Conservation (phyloP, 1,284 basidiomycete genomes). For the Apiotrichum veenhuisii region DNA sequence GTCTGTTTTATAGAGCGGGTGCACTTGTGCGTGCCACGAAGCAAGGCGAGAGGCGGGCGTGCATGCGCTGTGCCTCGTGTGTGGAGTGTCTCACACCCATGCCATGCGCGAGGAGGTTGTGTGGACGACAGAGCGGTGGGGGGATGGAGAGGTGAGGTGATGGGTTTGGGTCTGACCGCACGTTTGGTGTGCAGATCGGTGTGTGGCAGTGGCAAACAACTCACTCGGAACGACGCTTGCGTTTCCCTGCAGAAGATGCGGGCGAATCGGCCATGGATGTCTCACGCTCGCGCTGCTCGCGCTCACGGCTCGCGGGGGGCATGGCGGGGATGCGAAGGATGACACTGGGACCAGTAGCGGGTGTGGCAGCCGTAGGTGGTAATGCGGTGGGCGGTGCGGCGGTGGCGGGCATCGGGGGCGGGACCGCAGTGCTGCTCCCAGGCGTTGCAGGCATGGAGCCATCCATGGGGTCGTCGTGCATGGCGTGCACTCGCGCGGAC, state of each 20-base stretch:
- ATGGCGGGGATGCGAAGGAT: constrained; percentile 13
- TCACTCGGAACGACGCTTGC: constrained; percentile 21
- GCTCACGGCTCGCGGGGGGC: neutral
- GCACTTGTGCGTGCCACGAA: neutral
- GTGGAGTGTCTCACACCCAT: no score
- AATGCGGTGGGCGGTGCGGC: neutral
- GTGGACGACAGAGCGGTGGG: neutral
- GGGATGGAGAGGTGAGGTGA: neutral
- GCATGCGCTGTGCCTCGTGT: neutral
- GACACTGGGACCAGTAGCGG: neutral
- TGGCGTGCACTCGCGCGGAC: neutral
- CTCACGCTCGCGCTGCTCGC: constrained; percentile 6
- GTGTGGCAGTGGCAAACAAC: constrained; percentile 11
- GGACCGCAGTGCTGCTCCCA: neutral
- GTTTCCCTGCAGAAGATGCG: constrained; percentile 11
- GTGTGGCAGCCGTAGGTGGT: neutral
- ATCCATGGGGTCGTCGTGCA: constrained; percentile 10
- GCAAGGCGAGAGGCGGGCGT: neutral
- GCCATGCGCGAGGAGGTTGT: neutral
- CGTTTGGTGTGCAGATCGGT: neutral
- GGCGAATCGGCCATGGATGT: neutral
- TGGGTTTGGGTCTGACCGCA: neutral
- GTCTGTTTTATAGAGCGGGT: no score
- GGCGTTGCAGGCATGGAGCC: neutral
- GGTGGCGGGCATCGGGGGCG: neutral